Evolutionary conservation across 2,329 filamentous ascomycete species (phyloP), one percentile per base, ranked within the genome.

Genomic region (Cladorrhinum sp.): DNA sequence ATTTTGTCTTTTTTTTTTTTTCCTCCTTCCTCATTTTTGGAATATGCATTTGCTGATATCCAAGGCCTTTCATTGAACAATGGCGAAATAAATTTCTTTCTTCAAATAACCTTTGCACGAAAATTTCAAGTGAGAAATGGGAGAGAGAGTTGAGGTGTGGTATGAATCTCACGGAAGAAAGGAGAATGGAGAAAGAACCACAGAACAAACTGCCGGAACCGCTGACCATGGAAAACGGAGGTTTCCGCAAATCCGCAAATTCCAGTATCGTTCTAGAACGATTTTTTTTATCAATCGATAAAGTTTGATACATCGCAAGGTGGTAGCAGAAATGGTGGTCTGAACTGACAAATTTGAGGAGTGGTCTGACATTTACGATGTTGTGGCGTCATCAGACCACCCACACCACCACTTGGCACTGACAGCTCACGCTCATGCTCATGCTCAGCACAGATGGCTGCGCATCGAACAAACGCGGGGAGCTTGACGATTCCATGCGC

Each of bases 351-450:
- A 28, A 21, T 3, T 46, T 46, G 42, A 2, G 42, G 42, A n/a
- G 39, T 57, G 36, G 54, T 33, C 54, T 57, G 54, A 57, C 54
- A 36, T 24, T 57, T 48, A 57, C 54, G 39, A 57, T 46, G 36
- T 18, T 20, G 54, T 57, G 54, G 54, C 54, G 54, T 57, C 54
- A 57, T 57, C 54, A 57, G 54, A 49, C 54, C 54, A 10, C n/a
- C 30, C 21, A 42, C 36, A 16, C n/a, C n/a, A n/a, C n/a, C n/a
- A n/a, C n/a, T n/a, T 42, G 36, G 14, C 36, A 46, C 39, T 9
- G 24, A 28, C 36, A 49, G 23, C 54, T 49, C 54, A 28, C 12
- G 36, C 36, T 10, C n/a, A 42, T n/a, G n/a, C n/a, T n/a, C n/a
- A n/a, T n/a, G n/a, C n/a, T 14, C 10, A 42, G n/a, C 36, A 16